Evolutionary conservation across 768 basidiomycete genomes (phyloP).

Genomic region (Agaricus subrufescens): DNA sequence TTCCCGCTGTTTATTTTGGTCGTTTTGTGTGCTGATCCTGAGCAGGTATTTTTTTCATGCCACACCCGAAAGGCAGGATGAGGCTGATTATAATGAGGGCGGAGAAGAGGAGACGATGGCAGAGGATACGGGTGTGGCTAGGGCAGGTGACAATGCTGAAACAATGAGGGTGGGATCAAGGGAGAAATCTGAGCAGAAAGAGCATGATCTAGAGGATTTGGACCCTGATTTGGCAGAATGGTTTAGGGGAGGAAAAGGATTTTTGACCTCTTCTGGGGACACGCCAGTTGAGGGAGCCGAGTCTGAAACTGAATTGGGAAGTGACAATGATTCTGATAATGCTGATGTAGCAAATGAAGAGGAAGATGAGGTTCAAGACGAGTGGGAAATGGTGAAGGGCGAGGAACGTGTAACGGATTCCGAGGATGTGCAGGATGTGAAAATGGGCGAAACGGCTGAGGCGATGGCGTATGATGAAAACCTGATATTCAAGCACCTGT

Average conservation of each 20-base stretch:
- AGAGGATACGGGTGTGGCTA: slow-evolving; percentile 14
- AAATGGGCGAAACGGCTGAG: slow-evolving; percentile 68
- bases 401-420: slow-evolving; percentile 7
- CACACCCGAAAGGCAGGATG: slow-evolving; percentile 41
- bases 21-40: neutral
- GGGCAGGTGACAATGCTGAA: slow-evolving; percentile 9
- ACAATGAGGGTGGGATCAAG: slow-evolving; percentile 14
- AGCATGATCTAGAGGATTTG: slow-evolving; percentile 24
- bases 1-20: neutral
- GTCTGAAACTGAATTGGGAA: slow-evolving; percentile 34
- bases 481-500: slow-evolving; percentile 82
- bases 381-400: slow-evolving; percentile 34
- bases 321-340: slow-evolving; percentile 68
- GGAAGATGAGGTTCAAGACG: slow-evolving; percentile 25
- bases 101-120: slow-evolving; percentile 33
- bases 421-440: slow-evolving; percentile 29
- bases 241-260: neutral
- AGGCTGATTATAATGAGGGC: slow-evolving; percentile 47
- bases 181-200: slow-evolving; percentile 15
- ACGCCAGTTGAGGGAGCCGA: slow-evolving; percentile 39
- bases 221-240: slow-evolving; percentile 47
- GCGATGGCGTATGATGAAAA: slow-evolving; percentile 79
- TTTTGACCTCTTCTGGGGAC: slow-evolving; percentile 21
- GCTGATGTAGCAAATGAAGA: slow-evolving; percentile 42
- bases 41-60: slow-evolving; percentile 78